A percentile compares a stretch with the other conserved stretches of the same genome.
Evolutionary conservation across 2,329 filamentous ascomycete genomes (phyloP).

Genomic region (Microdochium bolleyi): DNA sequence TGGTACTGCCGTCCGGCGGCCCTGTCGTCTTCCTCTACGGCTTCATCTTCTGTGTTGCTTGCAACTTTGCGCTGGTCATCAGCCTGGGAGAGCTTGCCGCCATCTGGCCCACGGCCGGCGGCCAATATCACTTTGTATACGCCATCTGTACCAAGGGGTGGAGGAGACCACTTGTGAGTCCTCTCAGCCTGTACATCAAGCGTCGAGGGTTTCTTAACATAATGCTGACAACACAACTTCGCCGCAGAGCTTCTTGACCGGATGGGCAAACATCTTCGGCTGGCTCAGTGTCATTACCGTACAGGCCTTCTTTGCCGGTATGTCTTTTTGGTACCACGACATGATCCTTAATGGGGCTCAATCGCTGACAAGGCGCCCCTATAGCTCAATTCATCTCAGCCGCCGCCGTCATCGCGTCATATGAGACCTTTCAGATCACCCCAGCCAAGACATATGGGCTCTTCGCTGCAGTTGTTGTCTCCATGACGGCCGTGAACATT

Average conservation of each 20-base stretch:
- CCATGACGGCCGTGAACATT: constrained; percentile 28
- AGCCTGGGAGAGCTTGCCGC: constrained; percentile 33
- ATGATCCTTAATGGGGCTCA: not conserved
- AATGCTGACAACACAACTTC: not conserved
- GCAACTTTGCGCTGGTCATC: constrained; percentile 31
- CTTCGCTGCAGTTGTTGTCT: constrained; percentile 28
- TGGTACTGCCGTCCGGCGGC: constrained; percentile 31
- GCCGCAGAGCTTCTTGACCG: constrained; percentile 31
- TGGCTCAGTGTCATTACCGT: constrained; percentile 36
- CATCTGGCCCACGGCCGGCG: constrained; percentile 37
- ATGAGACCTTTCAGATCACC: constrained; percentile 25
- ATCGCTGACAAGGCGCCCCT: not conserved
- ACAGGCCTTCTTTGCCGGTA: constrained; percentile 32
- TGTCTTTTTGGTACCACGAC: not conserved
- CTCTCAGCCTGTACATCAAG: not conserved
- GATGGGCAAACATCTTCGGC: constrained; percentile 36
- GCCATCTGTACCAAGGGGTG: constrained; percentile 28
- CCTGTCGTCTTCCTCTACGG: constrained; percentile 34
- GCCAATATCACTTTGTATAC: constrained; percentile 36
- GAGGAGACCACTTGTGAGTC: constrained; percentile 26
- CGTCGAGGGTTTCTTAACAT: not conserved
- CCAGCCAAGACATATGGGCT: constrained; percentile 32
- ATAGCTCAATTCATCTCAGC: constrained; percentile 34
- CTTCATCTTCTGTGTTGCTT: constrained; percentile 35
- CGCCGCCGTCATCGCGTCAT: constrained; percentile 29